Base-by-base conservation (phyloP, 2,329 filamentous ascomycete species). In the Chrysosporium keratinophilum region DNA sequence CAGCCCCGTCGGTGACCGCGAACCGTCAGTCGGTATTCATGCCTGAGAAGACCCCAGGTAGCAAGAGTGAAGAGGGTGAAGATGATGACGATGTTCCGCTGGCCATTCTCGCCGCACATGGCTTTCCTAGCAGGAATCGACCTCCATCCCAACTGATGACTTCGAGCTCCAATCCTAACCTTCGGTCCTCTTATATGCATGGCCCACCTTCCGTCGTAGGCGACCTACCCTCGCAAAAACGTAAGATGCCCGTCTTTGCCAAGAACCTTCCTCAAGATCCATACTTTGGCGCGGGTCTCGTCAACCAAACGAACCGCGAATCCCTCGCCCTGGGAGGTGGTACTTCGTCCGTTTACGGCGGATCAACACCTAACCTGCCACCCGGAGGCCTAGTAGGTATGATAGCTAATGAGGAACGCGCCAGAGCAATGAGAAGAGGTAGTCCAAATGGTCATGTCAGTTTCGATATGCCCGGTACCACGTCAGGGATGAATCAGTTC, bases 41-140 rank as follows among this genome's bases (percentile, higher is more conserved):
- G 11, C 42, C 52, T 7, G 53, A 56, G 3, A 35, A 40, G 10
- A 20, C 70, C 42, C 60, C 67, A 52, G 67, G 66, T 56, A 63
- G 66, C 19, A 69, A 72, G 61, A 69, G 66, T 57, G 66, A 64
- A 50, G 69, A 71, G 3, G 84, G 82, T 0, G 85, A 88, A 37
- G 87, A 90, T 54, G 89, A 95, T 61, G 89, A 95, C 55, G 89
- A 95, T 62, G 80, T 95, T 11, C 89, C 89, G 0, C 74, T 95
- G 40, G 89, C 84, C 11, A 93, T 95, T 60, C 74, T 95, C 17
- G 86, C 88, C 52, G 89, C 89, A 1, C 88, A 95, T 66, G 89
- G 89, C 1, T 95, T 95, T 63, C 89, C 89, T 0, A 82, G 77
- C 68, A 88, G 82, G 69, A 84, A 81, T 61, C 80, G 87, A 15